These are phyloP conservation scores for Xylaria bambusicola DNA, from an alignment of 495 filamentous ascomycete species.

Conservation along the genomic window DNA sequence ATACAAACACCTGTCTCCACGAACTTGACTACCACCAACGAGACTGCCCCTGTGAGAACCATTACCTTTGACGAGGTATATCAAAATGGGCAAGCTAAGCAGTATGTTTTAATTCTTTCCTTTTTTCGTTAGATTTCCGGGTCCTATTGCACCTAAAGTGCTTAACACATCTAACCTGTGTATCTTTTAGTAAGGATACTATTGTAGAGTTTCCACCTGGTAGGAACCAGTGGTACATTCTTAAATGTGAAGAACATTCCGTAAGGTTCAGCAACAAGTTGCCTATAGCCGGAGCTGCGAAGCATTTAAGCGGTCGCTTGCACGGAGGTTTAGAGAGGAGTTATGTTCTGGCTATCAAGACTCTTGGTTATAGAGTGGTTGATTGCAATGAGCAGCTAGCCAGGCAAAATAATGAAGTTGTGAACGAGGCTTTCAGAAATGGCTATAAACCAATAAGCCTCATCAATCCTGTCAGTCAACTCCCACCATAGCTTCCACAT, in stretches of 20 bases:
- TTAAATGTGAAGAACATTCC: slow-evolving; percentile 45
- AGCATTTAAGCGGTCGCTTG: slow-evolving; percentile 39
- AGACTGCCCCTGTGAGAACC: slow-evolving; percentile 19
- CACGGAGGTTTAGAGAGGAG: slow-evolving; percentile 40
- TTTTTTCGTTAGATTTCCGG: too few species aligned
- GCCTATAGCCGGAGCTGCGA: slow-evolving; percentile 44
- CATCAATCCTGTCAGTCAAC: slow-evolving; percentile 17
- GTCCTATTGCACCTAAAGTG: too few species aligned
- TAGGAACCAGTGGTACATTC: slow-evolving; percentile 39
- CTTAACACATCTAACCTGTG: background rate
- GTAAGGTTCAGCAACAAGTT: slow-evolving; percentile 45
- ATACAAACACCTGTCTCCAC: slow-evolving; percentile 11
- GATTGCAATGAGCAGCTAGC: slow-evolving; percentile 33
- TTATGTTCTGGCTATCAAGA: slow-evolving; percentile 30
- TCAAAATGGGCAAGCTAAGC: slow-evolving; percentile 34
- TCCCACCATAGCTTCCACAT: too few species aligned
- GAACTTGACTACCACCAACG: background rate
- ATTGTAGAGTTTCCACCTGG: slow-evolving; percentile 42
- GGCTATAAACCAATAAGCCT: slow-evolving; percentile 37
- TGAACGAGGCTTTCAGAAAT: slow-evolving; percentile 27
- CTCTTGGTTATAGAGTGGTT: slow-evolving; percentile 39
- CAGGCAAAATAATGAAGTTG: slow-evolving; percentile 37
- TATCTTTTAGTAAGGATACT: slow-evolving; percentile 33
- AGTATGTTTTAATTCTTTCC: slow-evolving; percentile 8
- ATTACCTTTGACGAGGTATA: slow-evolving; percentile 46